Evolutionary conservation across 306 rosid genomes (phyloP).

Genomic region (Corylus avellana): DNA sequence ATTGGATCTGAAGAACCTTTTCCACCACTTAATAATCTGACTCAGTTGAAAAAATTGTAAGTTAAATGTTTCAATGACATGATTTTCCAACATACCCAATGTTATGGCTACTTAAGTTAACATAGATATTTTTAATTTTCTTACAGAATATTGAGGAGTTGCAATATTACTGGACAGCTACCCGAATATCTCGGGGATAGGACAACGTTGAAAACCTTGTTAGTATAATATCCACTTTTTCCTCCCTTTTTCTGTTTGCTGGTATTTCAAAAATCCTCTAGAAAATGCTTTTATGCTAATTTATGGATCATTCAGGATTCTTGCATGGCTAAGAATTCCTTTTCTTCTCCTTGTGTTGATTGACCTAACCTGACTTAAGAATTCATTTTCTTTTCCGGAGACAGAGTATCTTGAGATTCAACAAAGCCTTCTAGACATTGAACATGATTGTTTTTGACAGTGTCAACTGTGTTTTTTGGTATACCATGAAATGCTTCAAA

Average conservation of each 20-base stretch:
- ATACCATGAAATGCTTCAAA: too few species aligned
- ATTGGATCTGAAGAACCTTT: conserved; percentile 49
- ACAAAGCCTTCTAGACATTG: too few species aligned
- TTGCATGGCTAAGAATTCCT: not conserved
- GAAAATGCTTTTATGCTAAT: not conserved
- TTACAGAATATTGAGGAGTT: conserved; percentile 64
- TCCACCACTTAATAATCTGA: conserved; percentile 46
- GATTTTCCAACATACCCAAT: not conserved
- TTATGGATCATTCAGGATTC: not conserved
- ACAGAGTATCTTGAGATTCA: too few species aligned
- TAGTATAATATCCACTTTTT: conserved; percentile 16
- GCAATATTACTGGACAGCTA: conserved; percentile 62
- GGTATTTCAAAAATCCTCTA: not conserved
- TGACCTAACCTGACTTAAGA: not conserved
- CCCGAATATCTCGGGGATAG: conserved; percentile 38
- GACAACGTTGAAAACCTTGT: conserved; percentile 43
- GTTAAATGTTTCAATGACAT: conserved; percentile 28
- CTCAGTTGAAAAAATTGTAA: conserved; percentile 44
- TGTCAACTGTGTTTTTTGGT: too few species aligned
- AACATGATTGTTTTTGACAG: too few species aligned
- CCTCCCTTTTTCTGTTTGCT: not conserved
- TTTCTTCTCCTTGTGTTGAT: not conserved
- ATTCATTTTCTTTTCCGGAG: too few species aligned
- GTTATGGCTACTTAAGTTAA: not conserved
- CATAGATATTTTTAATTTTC: not conserved